Conservation (phyloP, 805 yeast genomes). For the Spathaspora passalidarum region DNA sequence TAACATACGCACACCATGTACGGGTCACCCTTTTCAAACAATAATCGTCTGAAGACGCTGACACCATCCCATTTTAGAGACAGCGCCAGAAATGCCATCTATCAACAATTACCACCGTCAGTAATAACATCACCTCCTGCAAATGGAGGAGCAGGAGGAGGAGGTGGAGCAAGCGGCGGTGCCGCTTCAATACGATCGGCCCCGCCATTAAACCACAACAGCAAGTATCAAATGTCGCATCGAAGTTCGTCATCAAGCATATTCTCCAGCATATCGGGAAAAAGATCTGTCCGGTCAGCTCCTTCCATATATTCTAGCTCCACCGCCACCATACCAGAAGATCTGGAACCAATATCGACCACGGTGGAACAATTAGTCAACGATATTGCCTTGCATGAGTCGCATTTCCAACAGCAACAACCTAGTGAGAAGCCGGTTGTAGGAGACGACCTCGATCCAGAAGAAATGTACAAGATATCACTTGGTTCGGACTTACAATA, state of each 20-base stretch:
- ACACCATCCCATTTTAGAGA: slow-evolving; percentile 42
- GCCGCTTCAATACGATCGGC: slow-evolving; percentile 40
- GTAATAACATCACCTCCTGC: slow-evolving; percentile 9
- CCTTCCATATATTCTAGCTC: slow-evolving; percentile 40
- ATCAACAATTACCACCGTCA: slow-evolving; percentile 36
- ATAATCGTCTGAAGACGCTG: slow-evolving; percentile 19
- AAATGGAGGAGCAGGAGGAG: background rate
- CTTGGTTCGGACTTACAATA: slow-evolving; percentile 39
- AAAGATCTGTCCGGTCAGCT: slow-evolving; percentile 40
- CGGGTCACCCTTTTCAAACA: slow-evolving; percentile 26
- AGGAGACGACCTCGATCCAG: slow-evolving; percentile 18
- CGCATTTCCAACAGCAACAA: slow-evolving; percentile 17
- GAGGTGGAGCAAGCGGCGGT: slow-evolving; percentile 13
- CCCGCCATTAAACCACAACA: slow-evolving; percentile 25
- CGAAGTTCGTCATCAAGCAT: slow-evolving; percentile 37
- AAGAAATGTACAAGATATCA: slow-evolving; percentile 33
- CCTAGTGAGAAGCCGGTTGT: too few species aligned
- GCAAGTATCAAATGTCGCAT: slow-evolving; percentile 19
- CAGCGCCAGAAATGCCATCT: slow-evolving; percentile 42
- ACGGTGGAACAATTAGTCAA: slow-evolving; percentile 44
- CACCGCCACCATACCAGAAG: slow-evolving; percentile 46
- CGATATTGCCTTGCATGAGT: slow-evolving; percentile 39
- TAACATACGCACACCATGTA: slow-evolving; percentile 18
- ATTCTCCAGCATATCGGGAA: slow-evolving; percentile 26
- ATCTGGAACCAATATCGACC: slow-evolving; percentile 38